Percentiles rank a stretch among this genome's conserved stretches.
Conservation (phyloP, 1,284 basidiomycete genomes). For the Microbotryum scabiosae region DNA sequence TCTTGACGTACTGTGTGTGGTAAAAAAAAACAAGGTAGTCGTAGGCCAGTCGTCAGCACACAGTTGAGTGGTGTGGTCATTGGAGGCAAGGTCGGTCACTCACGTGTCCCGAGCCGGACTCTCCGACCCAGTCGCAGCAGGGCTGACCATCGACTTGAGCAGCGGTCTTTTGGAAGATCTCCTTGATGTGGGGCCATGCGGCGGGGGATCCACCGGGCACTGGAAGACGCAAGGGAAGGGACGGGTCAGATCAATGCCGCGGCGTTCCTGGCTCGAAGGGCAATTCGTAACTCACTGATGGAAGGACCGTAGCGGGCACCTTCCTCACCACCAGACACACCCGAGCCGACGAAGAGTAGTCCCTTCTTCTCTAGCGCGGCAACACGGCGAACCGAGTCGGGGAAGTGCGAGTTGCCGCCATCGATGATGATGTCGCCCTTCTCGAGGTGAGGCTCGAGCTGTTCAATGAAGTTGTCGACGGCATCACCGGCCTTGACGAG, state of each 20-base stretch:
- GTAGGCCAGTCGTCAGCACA: not conserved
- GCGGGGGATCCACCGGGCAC: conserved; percentile 91
- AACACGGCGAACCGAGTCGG: conserved; percentile 91
- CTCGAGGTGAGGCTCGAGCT: conserved; percentile 51
- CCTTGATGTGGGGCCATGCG: conserved; percentile 95
- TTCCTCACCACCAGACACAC: conserved; percentile 99
- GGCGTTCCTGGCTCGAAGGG: not conserved
- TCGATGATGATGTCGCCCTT: conserved; percentile 92
- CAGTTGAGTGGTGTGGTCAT: not conserved
- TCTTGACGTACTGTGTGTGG: conserved; percentile 69
- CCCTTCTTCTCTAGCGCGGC: conserved; percentile 91
- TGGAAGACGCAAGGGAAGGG: not conserved
- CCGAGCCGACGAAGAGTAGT: conserved; percentile 92
- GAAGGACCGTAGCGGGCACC: conserved; percentile 96
- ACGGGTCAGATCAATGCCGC: not conserved
- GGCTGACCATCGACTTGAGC: conserved; percentile 93
- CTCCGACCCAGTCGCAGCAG: conserved; percentile 99
- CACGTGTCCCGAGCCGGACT: conserved; percentile 76
- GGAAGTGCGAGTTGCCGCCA: conserved; percentile 98
- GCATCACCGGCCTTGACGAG: conserved; percentile 68
- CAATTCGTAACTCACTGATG: conserved; percentile 49
- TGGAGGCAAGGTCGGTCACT: not conserved
- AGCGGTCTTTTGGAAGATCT: conserved; percentile 96
- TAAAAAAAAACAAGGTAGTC: not conserved
- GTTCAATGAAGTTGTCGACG: conserved; percentile 53